phyloP scores from a whole-genome alignment of 2,329 filamentous ascomycete species.

The Sporothrix curviconia region DNA sequence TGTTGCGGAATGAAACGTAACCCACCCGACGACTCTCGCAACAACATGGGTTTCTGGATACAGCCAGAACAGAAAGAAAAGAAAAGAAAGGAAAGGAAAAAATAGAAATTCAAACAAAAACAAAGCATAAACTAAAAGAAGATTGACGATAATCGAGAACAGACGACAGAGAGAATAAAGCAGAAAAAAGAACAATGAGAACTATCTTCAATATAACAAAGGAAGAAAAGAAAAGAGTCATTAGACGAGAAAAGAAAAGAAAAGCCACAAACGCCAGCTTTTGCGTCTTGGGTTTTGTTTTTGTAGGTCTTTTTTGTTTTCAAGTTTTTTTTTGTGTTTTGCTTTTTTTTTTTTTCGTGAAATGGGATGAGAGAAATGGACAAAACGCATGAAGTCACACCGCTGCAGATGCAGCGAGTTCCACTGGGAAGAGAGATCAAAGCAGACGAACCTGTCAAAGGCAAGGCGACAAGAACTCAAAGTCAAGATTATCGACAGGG shows the following conservation, averaged over 20 bases:
- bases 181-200: neutral
- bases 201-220: neutral
- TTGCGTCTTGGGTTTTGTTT: too few species aligned
- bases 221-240: neutral
- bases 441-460: too few species aligned
- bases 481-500: too few species aligned
- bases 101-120: neutral
- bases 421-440: too few species aligned
- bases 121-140: neutral
- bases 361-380: too few species aligned
- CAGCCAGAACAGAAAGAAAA: neutral
- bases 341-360: too few species aligned
- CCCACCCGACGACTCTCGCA: neutral
- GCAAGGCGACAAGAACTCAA: too few species aligned
- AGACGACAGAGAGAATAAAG: neutral
- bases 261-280: neutral
- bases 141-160: neutral
- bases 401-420: too few species aligned
- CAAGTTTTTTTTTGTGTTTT: too few species aligned
- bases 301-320: too few species aligned
- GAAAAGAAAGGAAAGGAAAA: neutral
- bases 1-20: too few species aligned
- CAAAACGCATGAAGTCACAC: too few species aligned
- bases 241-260: neutral
- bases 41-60: neutral